Percentiles rank a stretch among this genome's conserved stretches.
Evolutionary conservation across 2,329 filamentous ascomycete species (phyloP).

Genomic region (Cercospora canescens): DNA sequence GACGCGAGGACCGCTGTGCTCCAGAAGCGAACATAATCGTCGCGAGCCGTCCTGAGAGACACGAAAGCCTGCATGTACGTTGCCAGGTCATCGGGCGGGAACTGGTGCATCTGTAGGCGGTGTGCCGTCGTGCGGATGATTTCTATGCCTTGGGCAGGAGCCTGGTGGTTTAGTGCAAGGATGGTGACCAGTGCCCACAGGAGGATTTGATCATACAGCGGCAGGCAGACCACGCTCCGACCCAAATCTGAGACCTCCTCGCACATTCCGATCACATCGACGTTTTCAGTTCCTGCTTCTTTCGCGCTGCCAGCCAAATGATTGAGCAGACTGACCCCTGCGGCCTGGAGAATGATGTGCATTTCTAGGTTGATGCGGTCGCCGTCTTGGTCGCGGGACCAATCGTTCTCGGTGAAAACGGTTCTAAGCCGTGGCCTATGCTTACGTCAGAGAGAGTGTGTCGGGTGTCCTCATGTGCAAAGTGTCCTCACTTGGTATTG

Average conservation of each 20-base stretch:
- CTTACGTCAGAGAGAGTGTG: background rate
- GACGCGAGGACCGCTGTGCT: background rate
- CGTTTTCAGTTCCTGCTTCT: slow-evolving; percentile 9
- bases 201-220: slow-evolving; percentile 14
- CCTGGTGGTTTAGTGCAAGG: slow-evolving; percentile 11
- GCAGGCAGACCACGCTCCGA: slow-evolving; percentile 12
- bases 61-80: slow-evolving; percentile 14
- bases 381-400: slow-evolving; percentile 8
- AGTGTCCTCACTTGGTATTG: slow-evolving; percentile 8
- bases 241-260: slow-evolving; percentile 13
- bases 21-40: slow-evolving; percentile 7
- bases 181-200: slow-evolving; percentile 20
- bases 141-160: slow-evolving; percentile 9
- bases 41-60: slow-evolving; percentile 16
- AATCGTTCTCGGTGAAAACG: background rate
- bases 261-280: slow-evolving; percentile 18
- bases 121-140: background rate
- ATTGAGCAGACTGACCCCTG: slow-evolving; percentile 17
- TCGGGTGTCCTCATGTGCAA: background rate
- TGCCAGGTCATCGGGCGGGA: slow-evolving; percentile 6
- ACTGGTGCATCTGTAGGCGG: slow-evolving; percentile 7
- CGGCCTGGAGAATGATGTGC: slow-evolving; percentile 20
- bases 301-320: slow-evolving; percentile 6
- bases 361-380: slow-evolving; percentile 18
- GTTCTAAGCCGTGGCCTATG: background rate